Base-by-base conservation (phyloP, 2,329 filamentous ascomycete genomes). In the Botryotinia narcissicola region DNA sequence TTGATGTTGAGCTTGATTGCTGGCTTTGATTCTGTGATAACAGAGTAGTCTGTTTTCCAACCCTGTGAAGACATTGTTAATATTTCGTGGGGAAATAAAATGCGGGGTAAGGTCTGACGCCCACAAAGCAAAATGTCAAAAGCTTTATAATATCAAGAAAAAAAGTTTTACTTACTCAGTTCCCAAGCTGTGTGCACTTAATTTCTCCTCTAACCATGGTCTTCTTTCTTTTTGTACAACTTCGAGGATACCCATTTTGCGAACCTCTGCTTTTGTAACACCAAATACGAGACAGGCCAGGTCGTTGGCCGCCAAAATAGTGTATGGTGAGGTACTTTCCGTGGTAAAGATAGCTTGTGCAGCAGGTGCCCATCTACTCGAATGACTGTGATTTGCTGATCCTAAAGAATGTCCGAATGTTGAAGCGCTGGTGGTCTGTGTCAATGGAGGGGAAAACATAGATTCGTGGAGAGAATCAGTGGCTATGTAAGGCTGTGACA, bases 261-360 rank as follows among this genome's bases (percentile, higher is more conserved):
- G 90, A 37, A 99, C 93, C 82, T 99, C 96, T 7, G 93, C 93
- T 80, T 94, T 93, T n/a, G 95, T 97, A 16, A 99, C 94, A n/a
- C 96, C 96, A 83, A 98, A 99, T n/a, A 98, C 92, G 61, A 99
- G 86, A 82, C 96, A 99, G 29, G 96, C 96, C 67, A 99, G 86
- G 81, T 99, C 96, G 81, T 99, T 99, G 68, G 96, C 96, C 4
- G 96, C 93, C 71, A 98, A 88, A 74, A 99, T 98, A 1, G 95
- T 99, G 93, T 94, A 99, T 4, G 95, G 96, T 14, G 93, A 89
- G 76, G 92, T 90, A 22, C 93, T 88, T 82, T 97, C 93, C n/a
- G 96, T 99, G 12, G 95, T 97, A 81, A 99, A 99, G 73, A 99
- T 98, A 71, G 96, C 96, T 82, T 99, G 96, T 8, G 95, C 93